Evolutionary conservation across 225 moss, liverwort and hornwort genomes (phyloP).

Genomic region (Anthoceros angustus): DNA sequence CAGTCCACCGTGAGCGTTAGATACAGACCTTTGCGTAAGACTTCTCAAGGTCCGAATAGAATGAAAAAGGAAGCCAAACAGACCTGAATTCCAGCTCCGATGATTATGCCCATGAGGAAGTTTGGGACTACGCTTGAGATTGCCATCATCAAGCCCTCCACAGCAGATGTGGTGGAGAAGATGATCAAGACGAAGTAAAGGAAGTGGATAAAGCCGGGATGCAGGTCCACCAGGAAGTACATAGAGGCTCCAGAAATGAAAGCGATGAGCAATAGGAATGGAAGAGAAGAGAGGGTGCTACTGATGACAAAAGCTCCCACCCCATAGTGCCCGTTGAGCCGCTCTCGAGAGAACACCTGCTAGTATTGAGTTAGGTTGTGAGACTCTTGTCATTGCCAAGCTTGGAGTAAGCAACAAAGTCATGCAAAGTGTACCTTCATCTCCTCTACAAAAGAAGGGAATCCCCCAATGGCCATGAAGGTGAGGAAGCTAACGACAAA

Average conservation of each 20-base stretch:
- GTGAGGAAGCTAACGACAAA: neutral
- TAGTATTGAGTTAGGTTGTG: no score
- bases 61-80: neutral
- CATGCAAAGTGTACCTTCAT: neutral
- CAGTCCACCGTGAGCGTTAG: neutral
- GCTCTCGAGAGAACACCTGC: neutral
- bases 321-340: neutral
- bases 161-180: neutral
- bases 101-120: neutral
- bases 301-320: neutral
- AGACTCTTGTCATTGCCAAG: no score
- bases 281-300: neutral
- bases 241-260: neutral
- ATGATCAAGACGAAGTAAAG: neutral
- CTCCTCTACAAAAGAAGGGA: neutral
- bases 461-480: neutral
- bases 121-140: neutral
- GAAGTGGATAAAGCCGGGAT: neutral
- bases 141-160: conserved; percentile 1
- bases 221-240: neutral
- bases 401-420: neutral
- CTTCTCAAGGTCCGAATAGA: neutral
- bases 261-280: neutral
- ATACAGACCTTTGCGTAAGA: neutral
- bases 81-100: neutral